Evolutionary conservation across 1,284 basidiomycete genomes (phyloP).

Genomic region (Pyrrhoderma lamaoense): DNA sequence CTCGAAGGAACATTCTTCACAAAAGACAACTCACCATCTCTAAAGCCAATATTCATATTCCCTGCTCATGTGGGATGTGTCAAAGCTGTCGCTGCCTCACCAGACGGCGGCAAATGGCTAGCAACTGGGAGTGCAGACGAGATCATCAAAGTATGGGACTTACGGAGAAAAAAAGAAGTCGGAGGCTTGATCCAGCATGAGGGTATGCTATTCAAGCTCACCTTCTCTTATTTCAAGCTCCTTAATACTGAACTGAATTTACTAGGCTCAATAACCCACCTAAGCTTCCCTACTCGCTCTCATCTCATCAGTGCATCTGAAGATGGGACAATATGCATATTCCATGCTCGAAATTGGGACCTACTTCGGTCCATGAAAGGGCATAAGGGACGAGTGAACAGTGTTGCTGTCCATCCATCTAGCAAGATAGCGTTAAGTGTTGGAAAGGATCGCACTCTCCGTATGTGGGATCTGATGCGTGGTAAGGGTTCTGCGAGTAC

Average conservation of each 20-base stretch:
- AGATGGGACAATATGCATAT: constrained; percentile 84
- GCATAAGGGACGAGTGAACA: constrained; percentile 89
- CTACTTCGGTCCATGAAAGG: constrained; percentile 85
- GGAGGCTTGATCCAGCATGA: constrained; percentile 90
- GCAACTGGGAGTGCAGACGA: constrained; percentile 94
- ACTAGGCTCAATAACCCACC: constrained; percentile 83
- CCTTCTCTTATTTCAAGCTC: constrained; percentile 19
- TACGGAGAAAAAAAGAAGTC: constrained; percentile 84
- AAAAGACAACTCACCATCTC: constrained; percentile 31
- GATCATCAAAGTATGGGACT: constrained; percentile 96
- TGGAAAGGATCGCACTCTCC: constrained; percentile 81
- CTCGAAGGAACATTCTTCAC: constrained; percentile 59
- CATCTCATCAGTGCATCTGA: constrained; percentile 88
- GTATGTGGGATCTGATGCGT: constrained; percentile 99
- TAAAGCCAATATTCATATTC: constrained; percentile 91
- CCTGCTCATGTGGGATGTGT: constrained; percentile 93
- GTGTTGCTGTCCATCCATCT: constrained; percentile 85
- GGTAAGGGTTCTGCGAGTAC: constrained; percentile 86
- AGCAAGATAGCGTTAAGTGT: constrained; percentile 89
- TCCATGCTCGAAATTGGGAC: constrained; percentile 90
- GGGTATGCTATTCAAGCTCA: constrained; percentile 51
- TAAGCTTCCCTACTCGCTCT: constrained; percentile 82
- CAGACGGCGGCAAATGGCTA: constrained; percentile 88
- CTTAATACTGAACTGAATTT: neutral
- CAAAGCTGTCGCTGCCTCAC: constrained; percentile 81